Evolutionary conservation across 306 rosid genomes (phyloP).

Genomic region (Trichosanthes truncata): DNA sequence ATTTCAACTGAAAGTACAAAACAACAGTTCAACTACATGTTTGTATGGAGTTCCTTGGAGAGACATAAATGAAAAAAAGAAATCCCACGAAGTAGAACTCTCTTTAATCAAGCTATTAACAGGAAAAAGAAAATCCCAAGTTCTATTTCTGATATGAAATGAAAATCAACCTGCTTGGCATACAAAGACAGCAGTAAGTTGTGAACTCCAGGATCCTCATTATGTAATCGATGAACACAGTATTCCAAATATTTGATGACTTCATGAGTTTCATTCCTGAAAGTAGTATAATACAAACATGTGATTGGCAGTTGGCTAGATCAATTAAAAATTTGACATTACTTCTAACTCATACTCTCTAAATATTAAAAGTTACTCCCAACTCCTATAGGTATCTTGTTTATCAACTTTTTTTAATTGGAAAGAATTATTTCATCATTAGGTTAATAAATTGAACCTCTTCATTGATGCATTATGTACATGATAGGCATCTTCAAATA

Average conservation of each 20-base stretch:
- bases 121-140: background rate
- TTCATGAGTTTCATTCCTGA: constrained; percentile 97
- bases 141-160: background rate
- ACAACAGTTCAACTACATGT: background rate
- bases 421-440: background rate
- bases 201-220: constrained; percentile 97
- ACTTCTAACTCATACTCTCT: background rate
- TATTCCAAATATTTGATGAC: constrained; percentile 93
- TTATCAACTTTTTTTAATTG: background rate
- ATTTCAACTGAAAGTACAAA: background rate
- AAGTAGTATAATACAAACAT: constrained; percentile 9
- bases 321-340: background rate
- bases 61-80: background rate
- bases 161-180: constrained; percentile 76
- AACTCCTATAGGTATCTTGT: background rate
- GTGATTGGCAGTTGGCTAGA: constrained; percentile 1
- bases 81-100: background rate
- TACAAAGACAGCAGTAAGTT: constrained; percentile 87
- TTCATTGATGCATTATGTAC: background rate
- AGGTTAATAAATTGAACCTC: background rate
- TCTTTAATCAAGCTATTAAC: background rate
- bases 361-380: background rate
- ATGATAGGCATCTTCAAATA: too few relatives aligned
- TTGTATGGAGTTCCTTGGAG: background rate
- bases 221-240: constrained; percentile 82